Evolutionary conservation across 495 filamentous ascomycete species (phyloP).

Genomic region (Neurospora tetraspora): DNA sequence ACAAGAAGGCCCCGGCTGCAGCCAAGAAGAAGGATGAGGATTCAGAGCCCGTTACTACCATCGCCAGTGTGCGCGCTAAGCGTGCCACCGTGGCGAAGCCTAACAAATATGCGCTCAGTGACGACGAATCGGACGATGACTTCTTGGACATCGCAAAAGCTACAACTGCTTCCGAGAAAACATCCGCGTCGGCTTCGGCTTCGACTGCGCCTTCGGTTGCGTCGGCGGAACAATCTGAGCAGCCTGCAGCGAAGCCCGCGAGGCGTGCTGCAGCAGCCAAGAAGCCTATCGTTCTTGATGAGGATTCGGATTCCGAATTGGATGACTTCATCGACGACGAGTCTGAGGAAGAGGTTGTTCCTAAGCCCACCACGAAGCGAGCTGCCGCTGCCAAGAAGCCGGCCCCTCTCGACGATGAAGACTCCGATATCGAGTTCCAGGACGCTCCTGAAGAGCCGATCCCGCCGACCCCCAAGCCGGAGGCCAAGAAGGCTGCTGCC

Average conservation of each 20-base stretch:
- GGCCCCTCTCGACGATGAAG: conserved; percentile 1
- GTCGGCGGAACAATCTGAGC: not conserved
- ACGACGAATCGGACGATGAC: conserved; percentile 36
- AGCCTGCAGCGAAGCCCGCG: not conserved
- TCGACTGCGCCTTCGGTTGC: not conserved
- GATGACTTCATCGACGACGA: not conserved
- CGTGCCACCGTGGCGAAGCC: conserved; percentile 32
- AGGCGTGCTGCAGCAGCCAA: not conserved
- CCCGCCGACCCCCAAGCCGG: not conserved
- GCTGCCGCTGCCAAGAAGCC: conserved; percentile 1
- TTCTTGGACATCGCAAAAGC: conserved; percentile 21
- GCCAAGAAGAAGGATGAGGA: conserved; percentile 18
- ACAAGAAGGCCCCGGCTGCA: conserved; percentile 21
- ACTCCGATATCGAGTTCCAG: not conserved
- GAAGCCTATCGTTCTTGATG: not conserved
- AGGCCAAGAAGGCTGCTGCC: conserved; percentile 2
- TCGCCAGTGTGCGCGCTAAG: conserved; percentile 25
- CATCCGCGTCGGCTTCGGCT: conserved; percentile 6
- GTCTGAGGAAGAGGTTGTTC: conserved; percentile 1
- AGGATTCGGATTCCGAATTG: not conserved
- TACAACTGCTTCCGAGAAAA: conserved; percentile 6
- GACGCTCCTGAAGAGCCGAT: not conserved
- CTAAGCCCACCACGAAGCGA: conserved; percentile 6
- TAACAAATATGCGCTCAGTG: conserved; percentile 32
- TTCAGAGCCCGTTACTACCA: conserved; percentile 16